Evolutionary conservation across 2,329 filamentous ascomycete species (phyloP).

Genomic region (Aspergillus sp.): DNA sequence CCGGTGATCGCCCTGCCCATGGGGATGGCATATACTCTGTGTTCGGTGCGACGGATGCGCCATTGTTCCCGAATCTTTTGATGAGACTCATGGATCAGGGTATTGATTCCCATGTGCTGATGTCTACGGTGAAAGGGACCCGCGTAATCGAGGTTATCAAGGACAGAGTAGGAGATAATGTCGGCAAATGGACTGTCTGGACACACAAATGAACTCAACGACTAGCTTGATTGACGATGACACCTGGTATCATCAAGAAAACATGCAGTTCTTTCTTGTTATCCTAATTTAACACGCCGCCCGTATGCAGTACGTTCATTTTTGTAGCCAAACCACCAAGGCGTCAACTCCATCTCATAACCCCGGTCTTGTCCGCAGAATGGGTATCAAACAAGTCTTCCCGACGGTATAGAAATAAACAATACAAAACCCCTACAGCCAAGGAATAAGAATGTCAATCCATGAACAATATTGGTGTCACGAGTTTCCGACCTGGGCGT

Average conservation of each 20-base stretch:
- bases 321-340: slow-evolving; percentile 6
- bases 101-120: slow-evolving; percentile 37
- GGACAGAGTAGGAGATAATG: slow-evolving; percentile 32
- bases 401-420: neutral
- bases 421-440: neutral
- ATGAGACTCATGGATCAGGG: slow-evolving; percentile 38
- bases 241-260: too few species aligned
- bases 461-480: slow-evolving; percentile 1
- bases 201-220: neutral
- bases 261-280: neutral
- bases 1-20: neutral
- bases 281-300: slow-evolving; percentile 16
- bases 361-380: slow-evolving; percentile 14
- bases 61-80: slow-evolving; percentile 29
- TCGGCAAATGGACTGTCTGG: slow-evolving; percentile 39
- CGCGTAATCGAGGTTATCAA: slow-evolving; percentile 39
- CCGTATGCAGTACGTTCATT: slow-evolving; percentile 7
- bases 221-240: neutral
- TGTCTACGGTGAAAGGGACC: slow-evolving; percentile 26
- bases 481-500: slow-evolving; percentile 16
- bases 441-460: neutral
- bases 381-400: slow-evolving; percentile 26
- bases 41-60: slow-evolving; percentile 18
- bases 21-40: slow-evolving; percentile 25
- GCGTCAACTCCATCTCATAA: slow-evolving; percentile 26